Evolutionary conservation across 768 basidiomycete species (phyloP), one percentile per base, ranked within the genome.

Genomic region (Amyloporia xantha): DNA sequence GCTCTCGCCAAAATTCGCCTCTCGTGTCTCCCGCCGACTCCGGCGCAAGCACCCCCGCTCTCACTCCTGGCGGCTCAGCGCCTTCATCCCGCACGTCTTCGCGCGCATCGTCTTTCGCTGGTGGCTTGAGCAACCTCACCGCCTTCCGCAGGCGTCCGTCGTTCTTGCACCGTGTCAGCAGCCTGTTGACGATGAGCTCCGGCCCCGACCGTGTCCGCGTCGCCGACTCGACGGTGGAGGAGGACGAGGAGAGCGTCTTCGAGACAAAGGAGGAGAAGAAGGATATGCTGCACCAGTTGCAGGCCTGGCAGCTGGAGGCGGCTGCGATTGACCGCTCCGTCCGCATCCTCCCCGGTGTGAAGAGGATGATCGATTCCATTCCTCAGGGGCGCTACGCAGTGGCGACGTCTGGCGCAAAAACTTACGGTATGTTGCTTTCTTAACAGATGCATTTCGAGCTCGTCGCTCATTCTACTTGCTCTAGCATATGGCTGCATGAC

Each of bases 321-420:
- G 59, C 72, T 7, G 67, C 62, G 51, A 74, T 81, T 50, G 77
- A 84, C 55, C 78, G 80, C 53, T 72, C 75, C n/a, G 82, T 86
- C 33, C 74, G 73, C 46, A 86, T 86, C 56, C 72, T 88, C 1
- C 85, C 86, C 23, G 84, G 86, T 35, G 86, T 86, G 2, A 71
- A 71, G 59, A 68, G 64, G 51, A 71, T 88, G 70, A 82, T 88
- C 53, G 70, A 73, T 47, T 79, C 81, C 5, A 72, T 88, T 44
- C 84, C 85, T 3, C 65, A 70, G 45, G 82, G 77, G n/a, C 71
- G 71, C 36, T 87, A 80, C 59, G 84, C 83, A 17, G 81, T 87
- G 15, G 84, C 84, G 2, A 87, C 85, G 0, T 84, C 82, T 0
- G 84, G 83, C 4, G 84, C 85, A 3, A 81, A 78, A 63, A 85